Base-by-base conservation (phyloP, 768 basidiomycete genomes). In the Pleurotus citrinopileatus region DNA sequence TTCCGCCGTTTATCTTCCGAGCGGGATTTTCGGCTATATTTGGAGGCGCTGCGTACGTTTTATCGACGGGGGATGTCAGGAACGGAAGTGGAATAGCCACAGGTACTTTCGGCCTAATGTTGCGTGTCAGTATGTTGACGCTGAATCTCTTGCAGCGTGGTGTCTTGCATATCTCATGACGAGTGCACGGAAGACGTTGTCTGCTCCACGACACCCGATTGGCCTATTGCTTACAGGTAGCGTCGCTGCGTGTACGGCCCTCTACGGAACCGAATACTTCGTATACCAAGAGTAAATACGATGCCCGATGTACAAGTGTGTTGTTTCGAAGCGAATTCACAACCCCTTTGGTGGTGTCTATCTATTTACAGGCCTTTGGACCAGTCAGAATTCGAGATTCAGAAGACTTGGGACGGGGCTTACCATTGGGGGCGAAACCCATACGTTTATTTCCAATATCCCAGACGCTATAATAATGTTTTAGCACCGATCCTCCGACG, bases 391-490 rank as follows among this genome's bases (percentile, higher is more conserved):
- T n/a, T n/a, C n/a, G n/a, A 40, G 8, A 40, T 12, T 7, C 12
- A 40, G 17, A 7, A 3, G 13, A 32, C n/a, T 1, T 34, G 10
- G n/a, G n/a, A 10, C 32, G 32, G 29, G 25, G 22, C 48, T 20
- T 19, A 56, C 55, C 55, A 40, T 53, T 56, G 20, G 76, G 68
- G 29, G 80, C 80, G 57, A 84, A 83, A 2, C 81, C 81, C 62
- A 83, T 65, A 23, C 77, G 65, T 57, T 73, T 70, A 22, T 66
- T 66, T 34, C 73, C 76, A 26, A 83, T 69, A 62, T 83, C 81
- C 79, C 80, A 82, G 8, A 82, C 76, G 53, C 74, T 80, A 60
- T 81, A 83, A 57, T 80, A 83, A 60, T 83, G 81, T 69, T 84
- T 82, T 57, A 83, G 64, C 53, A 82, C 56, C 59, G 79, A 81